Base-by-base conservation (phyloP, 192 early-diverging fungal species). In the Phlyctochytrium bullatum region DNA sequence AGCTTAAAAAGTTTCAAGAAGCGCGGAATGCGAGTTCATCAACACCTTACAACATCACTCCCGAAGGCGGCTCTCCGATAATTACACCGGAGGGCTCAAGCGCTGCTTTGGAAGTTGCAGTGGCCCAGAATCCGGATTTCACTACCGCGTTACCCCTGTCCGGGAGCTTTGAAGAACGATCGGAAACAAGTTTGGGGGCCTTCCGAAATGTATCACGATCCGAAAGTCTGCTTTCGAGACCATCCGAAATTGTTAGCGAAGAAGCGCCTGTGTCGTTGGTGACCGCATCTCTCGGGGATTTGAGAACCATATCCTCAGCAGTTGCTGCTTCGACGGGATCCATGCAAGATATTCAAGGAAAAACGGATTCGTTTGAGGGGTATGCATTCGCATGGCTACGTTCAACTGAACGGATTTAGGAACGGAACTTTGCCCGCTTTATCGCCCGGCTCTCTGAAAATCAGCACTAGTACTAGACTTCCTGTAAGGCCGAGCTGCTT, bases 1-100 rank as follows among this genome's bases (percentile, higher is more conserved):
- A 65, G 35, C 69, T 71, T 4, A 62, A 71, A 28, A 67, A 59
- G 36, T 71, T 71, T 36, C 69, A 71, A 64, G 24, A 36, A 6
- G 16, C 61, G 3, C 59, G 68, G 20, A n/a, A n/a, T n/a, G 47
- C 31, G 12, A 20, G 16, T 29, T 27, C 59, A 6, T 14, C 20
- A 57, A 57, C 54, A 10, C 54, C 54, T 20, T 14, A 25, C 6
- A 57, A 14, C 25, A 20, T 25, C 4, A 57, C 54, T 6, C 54
- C 54, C 4, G 54, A 57, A 28, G 12, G 14, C 25, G 20, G 20
- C 4, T 25, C 54, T 6, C 54, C 54, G 27, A 10, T 57, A 6
- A 57, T 28, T 6, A 25, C 54, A 14, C 54, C 54, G 4, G 20
- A 57, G 27, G 54, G 54, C 10, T 57, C 54, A 10, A 24, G 12